Evolutionary conservation across 2,329 filamentous ascomycete species (phyloP).

Genomic region (Stemphylium beticola): DNA sequence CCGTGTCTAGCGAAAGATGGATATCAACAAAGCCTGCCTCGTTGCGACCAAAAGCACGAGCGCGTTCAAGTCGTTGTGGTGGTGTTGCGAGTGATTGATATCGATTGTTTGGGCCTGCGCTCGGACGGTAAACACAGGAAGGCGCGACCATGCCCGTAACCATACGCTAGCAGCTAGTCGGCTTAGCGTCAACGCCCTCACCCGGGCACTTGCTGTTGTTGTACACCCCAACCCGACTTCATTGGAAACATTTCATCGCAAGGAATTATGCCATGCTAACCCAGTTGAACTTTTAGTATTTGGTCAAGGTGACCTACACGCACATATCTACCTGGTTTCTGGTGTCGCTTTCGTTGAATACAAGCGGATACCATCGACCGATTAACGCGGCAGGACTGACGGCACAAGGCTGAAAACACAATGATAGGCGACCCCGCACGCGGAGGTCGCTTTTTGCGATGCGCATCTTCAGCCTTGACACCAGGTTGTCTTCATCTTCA

Average conservation of each 20-base stretch:
- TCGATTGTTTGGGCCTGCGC: slow-evolving; percentile 16
- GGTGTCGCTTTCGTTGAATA: too few relatives aligned
- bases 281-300: neutral
- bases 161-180: slow-evolving; percentile 6
- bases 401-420: neutral
- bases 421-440: neutral
- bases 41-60: slow-evolving; percentile 7
- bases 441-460: neutral
- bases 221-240: neutral
- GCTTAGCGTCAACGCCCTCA: neutral
- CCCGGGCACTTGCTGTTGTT: neutral
- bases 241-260: too few relatives aligned
- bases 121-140: slow-evolving; percentile 17
- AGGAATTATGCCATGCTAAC: neutral
- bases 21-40: slow-evolving; percentile 12
- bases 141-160: slow-evolving; percentile 10
- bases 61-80: slow-evolving; percentile 9
- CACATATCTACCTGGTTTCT: too few relatives aligned
- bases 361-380: too few relatives aligned
- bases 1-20: slow-evolving; percentile 6
- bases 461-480: neutral
- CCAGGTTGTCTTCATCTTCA: too few relatives aligned
- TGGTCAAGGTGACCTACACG: neutral
- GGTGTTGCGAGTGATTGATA: slow-evolving; percentile 8
- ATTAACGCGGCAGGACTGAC: too few relatives aligned